A percentile compares a stretch with the other conserved stretches of the same genome.
phyloP scores from a whole-genome alignment of 345 rosid species.

The Iberis pinnata region DNA sequence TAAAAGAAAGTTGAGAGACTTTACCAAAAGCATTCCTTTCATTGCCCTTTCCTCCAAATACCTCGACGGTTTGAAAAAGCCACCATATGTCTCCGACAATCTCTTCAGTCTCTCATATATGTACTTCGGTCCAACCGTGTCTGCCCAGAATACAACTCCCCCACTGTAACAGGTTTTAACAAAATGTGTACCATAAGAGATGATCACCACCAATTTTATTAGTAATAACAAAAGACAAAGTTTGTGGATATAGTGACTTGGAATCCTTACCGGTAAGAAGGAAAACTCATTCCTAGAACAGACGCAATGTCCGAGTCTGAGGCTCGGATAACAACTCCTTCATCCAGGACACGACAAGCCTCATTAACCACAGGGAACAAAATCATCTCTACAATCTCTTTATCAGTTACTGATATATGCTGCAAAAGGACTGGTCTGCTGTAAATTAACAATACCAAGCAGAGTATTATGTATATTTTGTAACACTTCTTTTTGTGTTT shows the following conservation, averaged over 20 bases:
- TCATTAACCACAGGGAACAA: slow-evolving; percentile 88
- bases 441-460: neutral
- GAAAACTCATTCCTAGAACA: slow-evolving; percentile 97
- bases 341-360: slow-evolving; percentile 85
- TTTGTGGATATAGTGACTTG: neutral
- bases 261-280: slow-evolving; percentile 70
- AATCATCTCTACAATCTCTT: slow-evolving; percentile 81
- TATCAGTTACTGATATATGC: slow-evolving; percentile 71
- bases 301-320: slow-evolving; percentile 88
- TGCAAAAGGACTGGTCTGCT: slow-evolving; percentile 22
- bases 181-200: slow-evolving; percentile 3
- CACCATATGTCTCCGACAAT: slow-evolving; percentile 63
- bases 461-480: neutral
- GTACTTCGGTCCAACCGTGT: slow-evolving; percentile 55
- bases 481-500: slow-evolving; percentile 4
- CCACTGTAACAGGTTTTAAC: slow-evolving; percentile 47
- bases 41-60: slow-evolving; percentile 81
- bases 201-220: neutral
- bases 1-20: slow-evolving; percentile 14
- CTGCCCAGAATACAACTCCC: slow-evolving; percentile 91
- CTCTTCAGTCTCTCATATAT: slow-evolving; percentile 56
- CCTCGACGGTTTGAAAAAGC: slow-evolving; percentile 67
- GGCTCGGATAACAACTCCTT: slow-evolving; percentile 73
- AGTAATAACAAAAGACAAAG: neutral
- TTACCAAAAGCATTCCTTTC: slow-evolving; percentile 68